Base-by-base conservation (phyloP, 805 yeast species). In the Candida gorgasii region DNA sequence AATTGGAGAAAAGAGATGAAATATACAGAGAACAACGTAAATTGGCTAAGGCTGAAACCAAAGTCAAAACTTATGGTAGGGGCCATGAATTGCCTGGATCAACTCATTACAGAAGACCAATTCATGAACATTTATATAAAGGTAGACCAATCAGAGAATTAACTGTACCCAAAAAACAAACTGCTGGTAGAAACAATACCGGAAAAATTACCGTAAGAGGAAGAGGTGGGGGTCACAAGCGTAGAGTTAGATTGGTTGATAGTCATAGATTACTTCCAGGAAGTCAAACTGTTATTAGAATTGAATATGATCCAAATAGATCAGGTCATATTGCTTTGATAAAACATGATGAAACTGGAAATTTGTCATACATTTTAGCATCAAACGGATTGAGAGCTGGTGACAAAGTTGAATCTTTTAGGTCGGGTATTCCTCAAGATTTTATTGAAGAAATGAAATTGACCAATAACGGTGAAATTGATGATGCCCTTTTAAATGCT, bases 291-390 rank as follows among this genome's bases (percentile, higher is more conserved):
- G 97, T 93, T 16, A 69, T 82, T 49, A 76, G 99, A 62, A 87
- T 93, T 46, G 99, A 93, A 65, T 89, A 89, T 59, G 99, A 93
- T 66, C 99, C 99, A 37, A 86, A 86, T 56, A 80, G 99, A 72
- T 79, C 95, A 3, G 84, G 93, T 5, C 99, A 93, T 66, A 85
- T 93, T 61, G 99, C 99, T 0, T 69, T 93, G 47, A 58, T 92
- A 38, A 76, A 84, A 62, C 84, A 85, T 63, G 63, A 72, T 38
- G 76, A 68, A 24, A 75, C 89, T 0, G 80, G 78, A 4, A 73
- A 78, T 50, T 66, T 82, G 46, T 76, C 92, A 8, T 93, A 93
- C 62, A 87, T 93, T 45, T 69, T 89, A 43, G 98, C 99, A 0
- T 80, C 93, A 44, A 92, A 89, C 48, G 99, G 98, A 9, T 70